These are phyloP conservation scores for Diaporthe caulivora DNA, from an alignment of 2,329 filamentous ascomycete genomes.

Conservation along the genomic window DNA sequence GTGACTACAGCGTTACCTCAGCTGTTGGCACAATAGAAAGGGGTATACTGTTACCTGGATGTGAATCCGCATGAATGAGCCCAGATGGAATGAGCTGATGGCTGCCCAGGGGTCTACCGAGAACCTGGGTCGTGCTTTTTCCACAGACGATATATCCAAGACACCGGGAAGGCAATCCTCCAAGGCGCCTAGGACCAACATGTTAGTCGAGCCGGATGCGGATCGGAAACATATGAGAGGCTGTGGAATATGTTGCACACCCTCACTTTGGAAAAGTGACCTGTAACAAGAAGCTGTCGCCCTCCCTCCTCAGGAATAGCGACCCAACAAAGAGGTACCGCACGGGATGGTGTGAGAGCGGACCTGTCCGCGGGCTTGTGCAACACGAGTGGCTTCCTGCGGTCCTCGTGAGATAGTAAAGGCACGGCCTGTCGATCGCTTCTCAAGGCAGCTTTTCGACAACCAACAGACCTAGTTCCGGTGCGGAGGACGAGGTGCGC, in stretches of 20 bases:
- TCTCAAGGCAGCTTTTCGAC: not conserved
- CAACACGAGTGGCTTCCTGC: not conserved
- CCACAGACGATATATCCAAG: not conserved
- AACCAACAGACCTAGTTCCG: not conserved
- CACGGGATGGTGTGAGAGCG: not conserved
- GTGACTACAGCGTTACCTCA: not conserved
- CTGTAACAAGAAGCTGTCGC: not conserved
- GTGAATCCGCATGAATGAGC: not conserved
- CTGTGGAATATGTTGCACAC: not conserved
- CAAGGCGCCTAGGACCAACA: not conserved
- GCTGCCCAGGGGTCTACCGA: not conserved
- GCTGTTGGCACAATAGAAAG: not conserved
- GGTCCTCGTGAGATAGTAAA: not conserved
- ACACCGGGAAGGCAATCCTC: not conserved
- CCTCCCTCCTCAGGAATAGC: not conserved
- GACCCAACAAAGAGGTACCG: not conserved
- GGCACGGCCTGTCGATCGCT: not conserved
- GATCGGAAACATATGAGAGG: too few species aligned
- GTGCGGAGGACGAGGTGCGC: not conserved
- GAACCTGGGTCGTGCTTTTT: not conserved
- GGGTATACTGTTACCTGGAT: not conserved
- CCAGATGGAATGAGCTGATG: not conserved
- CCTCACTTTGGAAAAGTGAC: not conserved
- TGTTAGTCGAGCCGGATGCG: not conserved
- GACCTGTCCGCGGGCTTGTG: not conserved